phyloP scores from a whole-genome alignment of 177 flowering plant species.

The Telopea speciosissima region DNA sequence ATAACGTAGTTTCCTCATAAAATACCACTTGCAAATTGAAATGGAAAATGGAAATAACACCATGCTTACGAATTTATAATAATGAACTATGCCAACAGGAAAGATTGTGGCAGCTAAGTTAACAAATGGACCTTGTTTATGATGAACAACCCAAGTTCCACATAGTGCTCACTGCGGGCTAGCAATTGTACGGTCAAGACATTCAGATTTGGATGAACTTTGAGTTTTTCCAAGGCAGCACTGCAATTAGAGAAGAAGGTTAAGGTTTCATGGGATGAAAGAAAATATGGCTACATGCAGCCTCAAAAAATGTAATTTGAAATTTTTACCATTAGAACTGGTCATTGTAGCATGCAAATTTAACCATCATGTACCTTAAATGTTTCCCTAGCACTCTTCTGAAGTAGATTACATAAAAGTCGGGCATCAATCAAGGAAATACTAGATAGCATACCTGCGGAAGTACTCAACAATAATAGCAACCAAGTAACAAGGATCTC shows the following conservation, averaged over 20 bases:
- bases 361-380: too few relatives aligned
- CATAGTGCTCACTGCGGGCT: slow-evolving; percentile 63
- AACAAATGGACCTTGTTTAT: slow-evolving; percentile 56
- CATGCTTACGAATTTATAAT: not conserved
- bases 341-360: too few relatives aligned
- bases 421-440: not conserved
- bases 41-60: not conserved
- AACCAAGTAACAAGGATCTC: slow-evolving; percentile 73
- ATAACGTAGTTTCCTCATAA: not conserved
- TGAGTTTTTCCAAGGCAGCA: slow-evolving; percentile 60
- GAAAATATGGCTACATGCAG: not conserved
- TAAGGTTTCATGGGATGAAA: not conserved
- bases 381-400: not conserved
- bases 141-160: slow-evolving; percentile 70
- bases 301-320: not conserved
- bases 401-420: not conserved
- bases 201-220: slow-evolving; percentile 62
- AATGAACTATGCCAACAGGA: not conserved
- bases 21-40: not conserved
- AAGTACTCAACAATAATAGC: slow-evolving; percentile 76
- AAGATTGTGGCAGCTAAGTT: not conserved
- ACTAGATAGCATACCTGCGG: slow-evolving; percentile 49
- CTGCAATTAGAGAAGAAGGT: slow-evolving; percentile 33
- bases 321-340: not conserved
- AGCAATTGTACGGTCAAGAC: slow-evolving; percentile 69